phyloP scores from a whole-genome alignment of 1,284 basidiomycete species.

The Cerrena zonata region DNA sequence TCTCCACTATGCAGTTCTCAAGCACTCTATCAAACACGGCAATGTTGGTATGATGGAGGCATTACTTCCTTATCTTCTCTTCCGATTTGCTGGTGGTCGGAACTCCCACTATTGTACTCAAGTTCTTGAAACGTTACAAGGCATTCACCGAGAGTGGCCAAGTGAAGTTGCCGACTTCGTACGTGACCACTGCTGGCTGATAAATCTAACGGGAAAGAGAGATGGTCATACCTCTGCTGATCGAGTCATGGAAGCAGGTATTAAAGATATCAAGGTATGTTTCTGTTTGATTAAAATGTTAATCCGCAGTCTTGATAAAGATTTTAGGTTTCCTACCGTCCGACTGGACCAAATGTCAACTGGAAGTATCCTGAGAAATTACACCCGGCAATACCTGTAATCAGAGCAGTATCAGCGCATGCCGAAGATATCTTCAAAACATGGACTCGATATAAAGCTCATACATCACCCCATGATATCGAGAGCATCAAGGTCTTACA shows the following conservation, averaged over 20 bases:
- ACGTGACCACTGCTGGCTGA: slow-evolving; percentile 6
- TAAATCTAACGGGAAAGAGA: slow-evolving; percentile 2
- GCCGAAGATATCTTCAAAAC: not conserved
- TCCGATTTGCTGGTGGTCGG: slow-evolving; percentile 27
- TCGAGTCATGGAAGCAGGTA: not conserved
- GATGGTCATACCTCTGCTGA: slow-evolving; percentile 1
- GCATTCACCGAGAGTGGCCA: slow-evolving; percentile 33
- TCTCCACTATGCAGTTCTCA: slow-evolving; percentile 30
- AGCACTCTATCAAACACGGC: slow-evolving; percentile 29
- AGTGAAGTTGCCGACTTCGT: slow-evolving; percentile 14
- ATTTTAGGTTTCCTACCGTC: not conserved
- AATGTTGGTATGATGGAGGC: slow-evolving; percentile 35
- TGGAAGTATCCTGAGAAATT: slow-evolving; percentile 1
- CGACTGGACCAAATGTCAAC: slow-evolving; percentile 1
- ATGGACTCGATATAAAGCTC: not conserved
- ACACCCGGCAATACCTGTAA: not conserved
- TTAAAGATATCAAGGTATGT: slow-evolving; percentile 8
- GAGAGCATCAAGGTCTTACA: not conserved
- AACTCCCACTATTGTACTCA: slow-evolving; percentile 30
- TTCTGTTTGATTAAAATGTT: not conserved
- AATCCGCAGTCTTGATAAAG: not conserved
- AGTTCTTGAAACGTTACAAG: slow-evolving; percentile 30
- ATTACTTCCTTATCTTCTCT: slow-evolving; percentile 24
- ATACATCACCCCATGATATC: not conserved
- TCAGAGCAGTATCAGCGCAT: not conserved